These are phyloP conservation scores for Schizosaccharomyces octosporus DNA, from an alignment of 805 yeast species.

Conservation along the genomic window DNA sequence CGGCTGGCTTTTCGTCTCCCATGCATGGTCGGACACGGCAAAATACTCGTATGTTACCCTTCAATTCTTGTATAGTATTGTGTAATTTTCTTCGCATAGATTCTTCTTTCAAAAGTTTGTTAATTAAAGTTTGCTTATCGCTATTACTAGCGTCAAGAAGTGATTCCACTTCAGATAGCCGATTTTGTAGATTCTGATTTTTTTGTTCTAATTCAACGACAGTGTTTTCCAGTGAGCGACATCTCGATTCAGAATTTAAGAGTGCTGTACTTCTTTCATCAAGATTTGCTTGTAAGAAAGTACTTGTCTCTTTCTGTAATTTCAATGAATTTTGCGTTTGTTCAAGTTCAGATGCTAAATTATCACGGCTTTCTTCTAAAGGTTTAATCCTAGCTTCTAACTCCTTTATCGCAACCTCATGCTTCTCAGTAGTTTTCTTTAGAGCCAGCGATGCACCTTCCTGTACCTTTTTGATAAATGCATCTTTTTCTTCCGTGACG, in stretches of 20 bases:
- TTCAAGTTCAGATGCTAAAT: background rate
- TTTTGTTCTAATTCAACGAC: conserved; percentile 8
- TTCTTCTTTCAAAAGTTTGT: conserved; percentile 26
- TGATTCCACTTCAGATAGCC: conserved; percentile 7
- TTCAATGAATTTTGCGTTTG: background rate
- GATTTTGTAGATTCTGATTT: conserved; percentile 7
- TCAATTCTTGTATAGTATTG: conserved; percentile 54
- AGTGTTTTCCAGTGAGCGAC: conserved; percentile 6
- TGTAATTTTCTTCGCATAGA: conserved; percentile 37
- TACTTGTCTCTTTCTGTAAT: conserved; percentile 8
- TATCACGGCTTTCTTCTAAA: background rate
- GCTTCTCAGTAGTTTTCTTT: background rate
- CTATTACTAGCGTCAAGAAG: background rate
- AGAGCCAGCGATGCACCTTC: background rate
- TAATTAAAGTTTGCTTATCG: background rate
- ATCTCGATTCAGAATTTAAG: conserved; percentile 8
- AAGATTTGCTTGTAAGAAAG: conserved; percentile 12
- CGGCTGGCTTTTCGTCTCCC: conserved; percentile 12
- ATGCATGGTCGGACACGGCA: conserved; percentile 56
- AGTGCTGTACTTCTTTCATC: conserved; percentile 12
- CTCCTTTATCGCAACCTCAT: background rate
- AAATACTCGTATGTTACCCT: conserved; percentile 79
- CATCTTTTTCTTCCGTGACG: background rate
- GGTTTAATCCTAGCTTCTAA: background rate
- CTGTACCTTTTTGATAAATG: background rate